Conservation (phyloP, 192 early-diverging fungal genomes). For the Entomortierella lignicola region DNA sequence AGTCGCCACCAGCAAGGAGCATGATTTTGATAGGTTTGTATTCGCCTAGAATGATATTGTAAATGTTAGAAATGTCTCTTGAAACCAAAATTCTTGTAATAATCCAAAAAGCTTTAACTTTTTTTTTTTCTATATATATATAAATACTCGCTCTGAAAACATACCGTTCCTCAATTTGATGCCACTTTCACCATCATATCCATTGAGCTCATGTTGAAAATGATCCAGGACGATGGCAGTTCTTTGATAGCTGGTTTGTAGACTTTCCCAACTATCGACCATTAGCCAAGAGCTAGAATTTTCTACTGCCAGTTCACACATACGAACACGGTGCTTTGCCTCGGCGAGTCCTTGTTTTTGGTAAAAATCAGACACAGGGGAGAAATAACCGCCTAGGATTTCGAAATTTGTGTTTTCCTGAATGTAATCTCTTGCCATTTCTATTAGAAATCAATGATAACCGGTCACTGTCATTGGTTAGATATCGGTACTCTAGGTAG, state of each 20-base stretch:
- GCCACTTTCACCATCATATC: slow-evolving; percentile 72
- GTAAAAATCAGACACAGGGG: slow-evolving; percentile 95
- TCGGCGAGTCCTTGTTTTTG: slow-evolving; percentile 91
- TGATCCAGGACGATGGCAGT: slow-evolving; percentile 95
- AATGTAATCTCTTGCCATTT: slow-evolving; percentile 96
- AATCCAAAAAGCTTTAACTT: too few relatives aligned
- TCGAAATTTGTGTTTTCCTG: slow-evolving; percentile 79
- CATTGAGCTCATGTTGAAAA: slow-evolving; percentile 92
- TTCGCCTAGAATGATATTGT: slow-evolving; percentile 52
- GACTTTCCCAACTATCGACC: slow-evolving; percentile 95
- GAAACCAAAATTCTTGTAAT: too few relatives aligned
- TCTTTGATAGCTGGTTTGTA: slow-evolving; percentile 81
- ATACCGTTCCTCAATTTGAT: slow-evolving; percentile 70
- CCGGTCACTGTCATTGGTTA: not conserved
- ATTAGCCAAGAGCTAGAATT: slow-evolving; percentile 92
- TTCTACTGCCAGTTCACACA: slow-evolving; percentile 91
- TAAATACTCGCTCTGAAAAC: not conserved
- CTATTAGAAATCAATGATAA: slow-evolving; percentile 47
- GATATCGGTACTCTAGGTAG: too few relatives aligned
- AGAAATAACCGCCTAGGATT: slow-evolving; percentile 95
- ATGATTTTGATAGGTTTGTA: slow-evolving; percentile 81
- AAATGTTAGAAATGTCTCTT: not conserved
- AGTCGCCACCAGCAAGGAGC: slow-evolving; percentile 95
- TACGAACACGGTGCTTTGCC: slow-evolving; percentile 88
- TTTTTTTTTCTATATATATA: too few relatives aligned